Evolutionary conservation across 345 rosid genomes (phyloP), one percentile per base, ranked within the genome.

Genomic region (Syzygium jambos): DNA sequence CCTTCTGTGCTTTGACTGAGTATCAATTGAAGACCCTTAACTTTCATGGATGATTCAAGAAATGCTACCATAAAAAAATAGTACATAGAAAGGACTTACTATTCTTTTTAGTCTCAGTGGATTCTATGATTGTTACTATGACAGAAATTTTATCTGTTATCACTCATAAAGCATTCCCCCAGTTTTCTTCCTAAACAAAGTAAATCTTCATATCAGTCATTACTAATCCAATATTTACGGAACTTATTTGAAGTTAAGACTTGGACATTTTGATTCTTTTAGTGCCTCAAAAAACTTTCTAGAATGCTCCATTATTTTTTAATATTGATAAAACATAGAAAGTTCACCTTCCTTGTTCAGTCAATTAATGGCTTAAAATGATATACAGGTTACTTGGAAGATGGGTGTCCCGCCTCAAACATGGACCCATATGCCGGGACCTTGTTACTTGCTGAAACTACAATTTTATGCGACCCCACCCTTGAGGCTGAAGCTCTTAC

Each of bases 351-450:
- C 78, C 78, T 68, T 68, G 43, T 23, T 16, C 2, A 17, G 3
- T 68, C 3, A 68, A 2, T 68, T 30, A 30, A 65, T 7, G 23
- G 6, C 43, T 7, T 29, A 7, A 65, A 30, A 13, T 46, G 86
- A 27, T 63, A 54, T 51, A 87, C 63, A 96, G 98, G 99, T 89
- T 96, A 96, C 93, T 90, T 96, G 94, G 98, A 97, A 90, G 99
- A 97, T 73, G 52, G 97, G 59, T 95, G 98, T 53, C 97, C 98
- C 52, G 93, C 98, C 77, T 96, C 99, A 46, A 96, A 95, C 95
- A 96, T 96, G 99, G 99, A 94, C 89, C 99, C 98, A 7, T 97
- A 95, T 85, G 88, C 92, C 17, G 98, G 96, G 93, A 97, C 96
- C 68, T 65, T 92, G 29, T 90, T 96, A 52, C 89, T 96, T 84